A percentile compares a stretch with the other conserved stretches of the same genome.
Evolutionary conservation across 176 grass and related monocot genomes (phyloP).

Genomic region (Coix lacrymajobi): DNA sequence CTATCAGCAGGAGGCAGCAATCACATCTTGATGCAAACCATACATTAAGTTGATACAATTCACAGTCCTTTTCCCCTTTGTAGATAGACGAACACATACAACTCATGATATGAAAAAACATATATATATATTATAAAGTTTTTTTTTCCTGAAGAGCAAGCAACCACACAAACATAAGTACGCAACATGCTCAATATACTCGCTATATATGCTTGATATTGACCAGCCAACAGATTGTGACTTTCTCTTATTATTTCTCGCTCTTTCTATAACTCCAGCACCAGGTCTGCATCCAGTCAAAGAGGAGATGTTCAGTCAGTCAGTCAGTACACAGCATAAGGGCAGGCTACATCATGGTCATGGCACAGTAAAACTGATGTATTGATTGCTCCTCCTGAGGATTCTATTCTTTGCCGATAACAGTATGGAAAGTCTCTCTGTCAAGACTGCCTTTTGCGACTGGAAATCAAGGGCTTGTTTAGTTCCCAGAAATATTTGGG

Average conservation of each 20-base stretch:
- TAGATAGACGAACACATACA: conserved; percentile 30
- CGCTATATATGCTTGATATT: conserved; percentile 20
- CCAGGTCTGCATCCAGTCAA: conserved; percentile 68
- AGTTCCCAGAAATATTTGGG: no score
- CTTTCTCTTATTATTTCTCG: conserved; percentile 1
- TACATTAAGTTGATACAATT: conserved; percentile 36
- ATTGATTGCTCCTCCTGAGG: neutral
- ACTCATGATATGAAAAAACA: conserved; percentile 24
- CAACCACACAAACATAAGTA: conserved; percentile 28
- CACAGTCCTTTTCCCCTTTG: neutral
- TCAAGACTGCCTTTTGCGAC: conserved; percentile 18
- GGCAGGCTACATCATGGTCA: neutral
- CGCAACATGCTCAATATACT: conserved; percentile 22
- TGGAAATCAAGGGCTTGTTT: no score
- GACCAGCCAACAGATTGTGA: conserved; percentile 22
- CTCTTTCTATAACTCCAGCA: conserved; percentile 80
- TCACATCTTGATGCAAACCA: conserved; percentile 29
- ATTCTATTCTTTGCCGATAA: conserved; percentile 19
- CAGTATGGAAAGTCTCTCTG: conserved; percentile 14
- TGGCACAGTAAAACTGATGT: neutral
- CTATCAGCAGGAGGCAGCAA: neutral
- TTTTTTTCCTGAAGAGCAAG: neutral
- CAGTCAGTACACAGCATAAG: conserved; percentile 4
- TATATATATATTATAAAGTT: neutral
- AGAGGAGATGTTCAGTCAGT: neutral